These are phyloP conservation scores for Corymbia calophylla DNA, from an alignment of 441 rosid species.

Conservation along the genomic window DNA sequence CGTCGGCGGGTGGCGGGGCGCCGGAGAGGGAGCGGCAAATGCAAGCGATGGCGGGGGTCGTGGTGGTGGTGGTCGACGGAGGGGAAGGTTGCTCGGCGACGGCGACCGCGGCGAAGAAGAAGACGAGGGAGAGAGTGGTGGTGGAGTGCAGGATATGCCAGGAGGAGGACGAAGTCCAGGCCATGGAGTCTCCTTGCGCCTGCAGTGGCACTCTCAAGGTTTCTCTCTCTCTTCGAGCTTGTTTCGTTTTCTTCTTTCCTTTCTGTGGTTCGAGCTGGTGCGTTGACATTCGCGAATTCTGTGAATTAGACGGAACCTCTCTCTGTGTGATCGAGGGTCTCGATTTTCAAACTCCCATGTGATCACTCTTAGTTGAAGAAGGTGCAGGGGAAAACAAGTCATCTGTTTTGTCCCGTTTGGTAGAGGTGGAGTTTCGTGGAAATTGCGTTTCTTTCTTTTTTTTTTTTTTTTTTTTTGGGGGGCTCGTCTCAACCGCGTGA, in stretches of 20 bases:
- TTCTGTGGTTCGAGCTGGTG: neutral
- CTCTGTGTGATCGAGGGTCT: neutral
- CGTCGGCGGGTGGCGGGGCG: constrained; percentile 5
- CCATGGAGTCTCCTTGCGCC: constrained; percentile 64
- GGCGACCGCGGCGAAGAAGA: neutral
- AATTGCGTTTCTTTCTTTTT: neutral
- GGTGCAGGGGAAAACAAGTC: neutral
- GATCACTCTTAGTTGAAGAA: neutral
- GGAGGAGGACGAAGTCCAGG: constrained; percentile 38
- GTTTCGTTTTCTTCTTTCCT: neutral
- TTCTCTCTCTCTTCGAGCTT: neutral
- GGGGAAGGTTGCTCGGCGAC: neutral
- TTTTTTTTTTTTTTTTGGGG: neutral
- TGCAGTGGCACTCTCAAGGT: constrained; percentile 71
- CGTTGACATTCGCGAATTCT: neutral
- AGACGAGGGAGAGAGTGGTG: constrained; percentile 20
- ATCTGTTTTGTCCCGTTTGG: neutral
- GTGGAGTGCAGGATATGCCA: constrained; percentile 70
- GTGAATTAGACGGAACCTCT: neutral
- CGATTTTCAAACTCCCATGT: neutral
- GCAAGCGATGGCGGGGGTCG: neutral
- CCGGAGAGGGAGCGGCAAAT: neutral
- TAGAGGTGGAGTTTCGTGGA: neutral
- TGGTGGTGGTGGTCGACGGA: neutral
- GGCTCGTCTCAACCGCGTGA: neutral